Percentiles rank a stretch among this genome's conserved stretches.
Evolutionary conservation across 257 asterid species (phyloP).

Genomic region (Scutellaria barbata): DNA sequence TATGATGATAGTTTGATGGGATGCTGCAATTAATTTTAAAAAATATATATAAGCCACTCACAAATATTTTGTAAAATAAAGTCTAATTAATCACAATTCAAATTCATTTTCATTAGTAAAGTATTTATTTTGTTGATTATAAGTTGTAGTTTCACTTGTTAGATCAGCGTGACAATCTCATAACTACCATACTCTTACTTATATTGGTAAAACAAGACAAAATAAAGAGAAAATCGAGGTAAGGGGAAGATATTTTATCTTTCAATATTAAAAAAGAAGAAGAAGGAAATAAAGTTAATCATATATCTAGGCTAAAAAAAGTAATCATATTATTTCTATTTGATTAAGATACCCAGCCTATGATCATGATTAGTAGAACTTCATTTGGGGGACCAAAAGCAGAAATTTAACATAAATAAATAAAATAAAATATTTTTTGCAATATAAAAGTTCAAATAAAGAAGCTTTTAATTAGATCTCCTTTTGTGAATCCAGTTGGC

Average conservation of each 20-base stretch:
- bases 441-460: slow-evolving; percentile 36
- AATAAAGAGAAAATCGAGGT: neutral
- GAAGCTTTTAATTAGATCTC: slow-evolving; percentile 40
- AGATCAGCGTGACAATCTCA: no score
- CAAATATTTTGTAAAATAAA: no score
- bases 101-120: no score
- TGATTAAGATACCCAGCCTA: slow-evolving; percentile 22
- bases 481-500: slow-evolving; percentile 67
- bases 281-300: neutral
- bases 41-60: no score
- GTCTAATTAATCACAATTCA: no score
- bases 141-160: no score
- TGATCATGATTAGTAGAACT: slow-evolving; percentile 51
- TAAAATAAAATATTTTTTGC: neutral
- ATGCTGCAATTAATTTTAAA: no score
- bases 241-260: neutral
- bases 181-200: no score
- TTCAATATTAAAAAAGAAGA: neutral
- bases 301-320: neutral
- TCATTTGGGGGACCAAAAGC: slow-evolving; percentile 51
- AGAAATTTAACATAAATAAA: slow-evolving; percentile 5
- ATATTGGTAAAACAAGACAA: neutral
- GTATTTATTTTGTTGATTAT: no score
- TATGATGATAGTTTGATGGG: no score
- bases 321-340: slow-evolving; percentile 3